Conservation (phyloP, 805 yeast genomes). For the Sporopachydermia quercuum region DNA sequence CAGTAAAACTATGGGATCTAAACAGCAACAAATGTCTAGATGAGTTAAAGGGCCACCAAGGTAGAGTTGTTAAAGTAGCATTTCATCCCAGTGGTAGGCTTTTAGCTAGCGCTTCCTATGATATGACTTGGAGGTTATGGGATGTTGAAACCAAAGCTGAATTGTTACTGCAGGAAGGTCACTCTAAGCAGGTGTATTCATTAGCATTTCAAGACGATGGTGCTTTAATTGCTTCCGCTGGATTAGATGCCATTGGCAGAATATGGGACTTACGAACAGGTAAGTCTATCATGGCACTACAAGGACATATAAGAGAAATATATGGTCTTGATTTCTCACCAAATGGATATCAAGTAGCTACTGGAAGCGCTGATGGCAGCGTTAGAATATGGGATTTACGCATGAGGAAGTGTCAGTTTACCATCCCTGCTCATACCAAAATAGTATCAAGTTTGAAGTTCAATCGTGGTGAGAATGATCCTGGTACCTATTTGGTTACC, state of each 20-base stretch:
- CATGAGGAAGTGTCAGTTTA: slow-evolving; percentile 22
- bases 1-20: slow-evolving; percentile 22
- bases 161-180: slow-evolving; percentile 72
- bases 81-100: slow-evolving; percentile 50
- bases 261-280: slow-evolving; percentile 87
- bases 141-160: slow-evolving; percentile 38
- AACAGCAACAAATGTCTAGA: slow-evolving; percentile 12
- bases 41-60: slow-evolving; percentile 28
- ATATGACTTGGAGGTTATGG: slow-evolving; percentile 83
- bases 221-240: slow-evolving; percentile 58
- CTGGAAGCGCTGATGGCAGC: slow-evolving; percentile 74
- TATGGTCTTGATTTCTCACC: slow-evolving; percentile 60
- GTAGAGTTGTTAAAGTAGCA: slow-evolving; percentile 42
- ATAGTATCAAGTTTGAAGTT: slow-evolving; percentile 54
- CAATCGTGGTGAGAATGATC: slow-evolving; percentile 17
- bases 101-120: slow-evolving; percentile 63
- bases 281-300: slow-evolving; percentile 36
- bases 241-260: slow-evolving; percentile 56
- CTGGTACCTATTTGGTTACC: slow-evolving; percentile 39
- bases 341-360: slow-evolving; percentile 62
- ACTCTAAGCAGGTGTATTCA: slow-evolving; percentile 53
- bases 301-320: slow-evolving; percentile 61
- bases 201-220: slow-evolving; percentile 66
- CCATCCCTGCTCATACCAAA: slow-evolving; percentile 64
- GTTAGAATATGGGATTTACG: slow-evolving; percentile 83